Evolutionary conservation across 345 rosid species (phyloP).

Genomic region (Erysimum cheiranthoides): DNA sequence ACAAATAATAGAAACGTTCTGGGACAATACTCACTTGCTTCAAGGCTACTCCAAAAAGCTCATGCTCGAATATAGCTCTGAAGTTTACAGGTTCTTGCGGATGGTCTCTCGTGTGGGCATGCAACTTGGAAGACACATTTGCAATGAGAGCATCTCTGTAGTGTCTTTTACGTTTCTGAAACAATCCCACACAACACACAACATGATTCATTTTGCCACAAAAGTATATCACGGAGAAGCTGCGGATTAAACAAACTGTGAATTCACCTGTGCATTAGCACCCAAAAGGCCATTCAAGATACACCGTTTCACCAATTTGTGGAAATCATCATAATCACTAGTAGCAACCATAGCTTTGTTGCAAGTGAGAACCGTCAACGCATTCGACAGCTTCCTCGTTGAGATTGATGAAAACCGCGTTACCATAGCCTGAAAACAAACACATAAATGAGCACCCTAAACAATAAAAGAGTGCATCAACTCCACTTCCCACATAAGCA

Average conservation of each 20-base stretch:
- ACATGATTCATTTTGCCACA: not conserved
- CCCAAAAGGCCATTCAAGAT: conserved; percentile 65
- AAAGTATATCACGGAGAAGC: conserved; percentile 4
- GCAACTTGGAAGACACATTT: conserved; percentile 53
- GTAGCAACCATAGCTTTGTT: conserved; percentile 85
- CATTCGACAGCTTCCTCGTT: conserved; percentile 74
- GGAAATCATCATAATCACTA: conserved; percentile 85
- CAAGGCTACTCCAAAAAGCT: conserved; percentile 72
- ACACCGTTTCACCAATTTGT: conserved; percentile 64
- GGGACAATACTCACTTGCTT: conserved; percentile 61
- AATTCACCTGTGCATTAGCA: conserved; percentile 75
- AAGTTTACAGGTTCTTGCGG: conserved; percentile 65
- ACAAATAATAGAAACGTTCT: not conserved
- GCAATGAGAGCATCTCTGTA: conserved; percentile 69
- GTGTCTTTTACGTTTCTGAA: conserved; percentile 62
- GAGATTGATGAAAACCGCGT: conserved; percentile 79
- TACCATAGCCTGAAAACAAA: conserved; percentile 77
- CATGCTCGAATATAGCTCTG: conserved; percentile 72
- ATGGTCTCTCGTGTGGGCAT: conserved; percentile 44
- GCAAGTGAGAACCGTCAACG: conserved; percentile 66
- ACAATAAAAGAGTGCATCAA: not conserved
- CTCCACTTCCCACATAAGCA: conserved; percentile 5
- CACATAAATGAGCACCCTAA: not conserved
- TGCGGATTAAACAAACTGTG: not conserved
- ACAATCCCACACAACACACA: not conserved